Conservation (phyloP, 306 rosid genomes). For the Fagus crenata region DNA sequence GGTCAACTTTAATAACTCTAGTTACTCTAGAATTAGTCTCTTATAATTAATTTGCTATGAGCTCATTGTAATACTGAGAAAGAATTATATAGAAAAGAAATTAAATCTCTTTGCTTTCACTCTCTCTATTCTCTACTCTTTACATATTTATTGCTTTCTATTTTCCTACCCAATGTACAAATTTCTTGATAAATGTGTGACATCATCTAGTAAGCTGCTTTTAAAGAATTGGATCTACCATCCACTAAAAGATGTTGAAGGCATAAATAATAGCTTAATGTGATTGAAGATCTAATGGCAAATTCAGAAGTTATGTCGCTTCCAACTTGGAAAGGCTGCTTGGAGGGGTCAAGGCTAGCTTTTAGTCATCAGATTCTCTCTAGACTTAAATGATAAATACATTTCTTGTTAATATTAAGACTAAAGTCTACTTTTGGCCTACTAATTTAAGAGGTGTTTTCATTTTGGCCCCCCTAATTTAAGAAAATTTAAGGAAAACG, state of each 20-base stretch:
- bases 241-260: slow-evolving; percentile 70
- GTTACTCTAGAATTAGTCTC: too few relatives aligned
- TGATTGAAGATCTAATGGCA: slow-evolving; percentile 59
- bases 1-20: too few relatives aligned
- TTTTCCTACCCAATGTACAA: slow-evolving; percentile 37
- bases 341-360: slow-evolving; percentile 72
- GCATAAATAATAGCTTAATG: slow-evolving; percentile 69
- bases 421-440: too few relatives aligned
- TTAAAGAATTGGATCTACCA: slow-evolving; percentile 90
- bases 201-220: slow-evolving; percentile 82
- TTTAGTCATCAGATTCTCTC: slow-evolving; percentile 64
- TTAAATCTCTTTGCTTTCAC: too few relatives aligned
- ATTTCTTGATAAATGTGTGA: slow-evolving; percentile 74
- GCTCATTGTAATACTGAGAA: too few relatives aligned
- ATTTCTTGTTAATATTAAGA: not conserved
- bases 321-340: slow-evolving; percentile 79
- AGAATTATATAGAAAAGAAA: too few relatives aligned
- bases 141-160: too few relatives aligned
- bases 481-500: too few relatives aligned
- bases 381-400: not conserved
- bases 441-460: too few relatives aligned
- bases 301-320: slow-evolving; percentile 57
- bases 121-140: too few relatives aligned
- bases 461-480: too few relatives aligned
- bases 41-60: too few relatives aligned